These are phyloP conservation scores for Aquilaria malaccensis DNA, from an alignment of 345 rosid genomes.

Conservation along the genomic window DNA sequence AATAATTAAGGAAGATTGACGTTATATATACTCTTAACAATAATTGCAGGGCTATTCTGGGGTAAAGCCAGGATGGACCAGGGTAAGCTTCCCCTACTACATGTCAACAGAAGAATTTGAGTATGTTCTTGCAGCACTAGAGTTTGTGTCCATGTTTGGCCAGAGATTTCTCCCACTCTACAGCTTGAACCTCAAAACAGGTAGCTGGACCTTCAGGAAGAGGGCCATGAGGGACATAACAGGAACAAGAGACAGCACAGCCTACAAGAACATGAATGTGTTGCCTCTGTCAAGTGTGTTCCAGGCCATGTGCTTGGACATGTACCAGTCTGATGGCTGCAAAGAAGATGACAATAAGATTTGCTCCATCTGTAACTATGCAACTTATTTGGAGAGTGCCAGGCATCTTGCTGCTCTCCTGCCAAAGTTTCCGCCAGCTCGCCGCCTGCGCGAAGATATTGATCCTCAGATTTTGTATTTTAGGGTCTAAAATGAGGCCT, in stretches of 20 bases:
- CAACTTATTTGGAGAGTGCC: slow-evolving; percentile 23
- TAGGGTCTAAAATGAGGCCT: slow-evolving; percentile 13
- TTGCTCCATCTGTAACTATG: neutral
- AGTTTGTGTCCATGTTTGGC: slow-evolving; percentile 35
- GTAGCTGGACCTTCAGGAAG: slow-evolving; percentile 33
- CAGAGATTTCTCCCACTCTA: slow-evolving; percentile 43
- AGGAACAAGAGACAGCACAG: too few relatives aligned
- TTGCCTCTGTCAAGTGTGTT: neutral
- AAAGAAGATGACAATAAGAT: neutral
- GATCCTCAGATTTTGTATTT: slow-evolving; percentile 18
- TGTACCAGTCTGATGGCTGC: neutral
- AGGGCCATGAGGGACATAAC: slow-evolving; percentile 12
- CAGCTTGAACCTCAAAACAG: slow-evolving; percentile 27
- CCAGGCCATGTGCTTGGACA: neutral
- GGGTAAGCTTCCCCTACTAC: slow-evolving; percentile 59
- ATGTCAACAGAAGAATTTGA: slow-evolving; percentile 39
- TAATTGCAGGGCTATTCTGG: slow-evolving; percentile 30
- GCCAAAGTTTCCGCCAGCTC: slow-evolving; percentile 23
- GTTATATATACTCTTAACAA: too few relatives aligned
- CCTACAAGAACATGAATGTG: too few relatives aligned
- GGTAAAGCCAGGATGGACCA: slow-evolving; percentile 52
- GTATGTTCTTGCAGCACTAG: slow-evolving; percentile 33
- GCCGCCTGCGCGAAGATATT: slow-evolving; percentile 12
- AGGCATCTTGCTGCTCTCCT: slow-evolving; percentile 23
- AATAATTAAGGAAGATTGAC: neutral